These are phyloP conservation scores for Beta macrorhiza DNA, from an alignment of 179 eudicot genomes.

Conservation along the genomic window DNA sequence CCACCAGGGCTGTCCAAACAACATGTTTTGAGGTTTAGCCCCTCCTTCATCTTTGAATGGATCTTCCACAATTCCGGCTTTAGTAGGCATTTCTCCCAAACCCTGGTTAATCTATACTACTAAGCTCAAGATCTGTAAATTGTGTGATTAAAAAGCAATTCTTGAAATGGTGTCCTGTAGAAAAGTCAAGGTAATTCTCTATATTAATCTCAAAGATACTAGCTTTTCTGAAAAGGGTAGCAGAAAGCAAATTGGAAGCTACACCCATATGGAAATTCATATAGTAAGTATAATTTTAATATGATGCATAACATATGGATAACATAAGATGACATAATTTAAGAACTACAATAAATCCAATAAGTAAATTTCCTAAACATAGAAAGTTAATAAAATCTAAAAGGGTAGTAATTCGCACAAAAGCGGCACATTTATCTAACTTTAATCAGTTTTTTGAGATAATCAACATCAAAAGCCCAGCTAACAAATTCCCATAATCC, in stretches of 20 bases:
- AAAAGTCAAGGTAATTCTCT: conserved; percentile 12
- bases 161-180: neutral
- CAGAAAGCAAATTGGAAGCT: conserved; percentile 3
- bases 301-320: neutral
- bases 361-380: too few species aligned
- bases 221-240: neutral
- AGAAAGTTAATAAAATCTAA: too few species aligned
- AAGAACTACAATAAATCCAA: neutral
- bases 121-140: conserved; percentile 14
- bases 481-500: neutral
- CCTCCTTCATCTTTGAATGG: neutral
- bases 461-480: neutral
- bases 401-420: neutral
- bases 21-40: conserved; percentile 11
- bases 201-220: conserved; percentile 5
- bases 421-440: neutral
- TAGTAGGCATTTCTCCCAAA: conserved; percentile 23
- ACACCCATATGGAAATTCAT: neutral
- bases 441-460: neutral
- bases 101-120: neutral
- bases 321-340: neutral
- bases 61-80: conserved; percentile 19
- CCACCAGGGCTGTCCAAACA: conserved; percentile 42
- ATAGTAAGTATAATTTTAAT: neutral
- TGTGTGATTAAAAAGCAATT: neutral